phyloP scores from a whole-genome alignment of 805 yeast genomes.

The Grigorovia jiainica region DNA sequence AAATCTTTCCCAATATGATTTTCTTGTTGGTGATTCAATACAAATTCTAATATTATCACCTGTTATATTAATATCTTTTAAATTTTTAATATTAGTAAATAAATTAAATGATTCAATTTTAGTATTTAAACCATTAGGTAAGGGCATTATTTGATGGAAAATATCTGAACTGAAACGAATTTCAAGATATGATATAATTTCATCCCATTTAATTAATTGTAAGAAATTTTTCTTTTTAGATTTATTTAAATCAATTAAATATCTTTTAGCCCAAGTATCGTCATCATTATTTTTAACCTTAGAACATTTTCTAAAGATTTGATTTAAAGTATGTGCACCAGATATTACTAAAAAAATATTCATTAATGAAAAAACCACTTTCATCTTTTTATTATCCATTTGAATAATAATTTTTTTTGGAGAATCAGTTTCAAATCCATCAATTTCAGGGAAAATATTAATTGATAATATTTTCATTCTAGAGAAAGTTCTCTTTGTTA shows the following conservation, averaged over 20 bases:
- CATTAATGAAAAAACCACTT: constrained; percentile 31
- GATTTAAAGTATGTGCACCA: constrained; percentile 35
- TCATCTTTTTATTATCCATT: constrained; percentile 21
- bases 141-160: constrained; percentile 23
- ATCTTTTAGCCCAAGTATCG: constrained; percentile 23
- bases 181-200: constrained; percentile 16
- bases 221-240: constrained; percentile 10
- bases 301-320: constrained; percentile 28
- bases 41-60: constrained; percentile 35
- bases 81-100: constrained; percentile 13
- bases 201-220: constrained; percentile 13
- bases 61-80: constrained; percentile 15
- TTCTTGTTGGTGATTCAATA: constrained; percentile 43
- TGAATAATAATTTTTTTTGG: constrained; percentile 19
- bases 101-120: constrained; percentile 36
- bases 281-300: constrained; percentile 7
- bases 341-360: constrained; percentile 40
- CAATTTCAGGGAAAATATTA: constrained; percentile 20
- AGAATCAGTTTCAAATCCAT: constrained; percentile 12
- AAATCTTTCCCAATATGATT: constrained; percentile 42
- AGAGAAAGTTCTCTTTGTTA: constrained; percentile 26
- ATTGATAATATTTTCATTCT: constrained; percentile 23
- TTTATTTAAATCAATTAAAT: constrained; percentile 14
- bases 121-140: constrained; percentile 42
- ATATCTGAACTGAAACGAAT: constrained; percentile 16